Evolutionary conservation across 1,284 basidiomycete genomes (phyloP).

Genomic region (Leucoagaricus sp.): DNA sequence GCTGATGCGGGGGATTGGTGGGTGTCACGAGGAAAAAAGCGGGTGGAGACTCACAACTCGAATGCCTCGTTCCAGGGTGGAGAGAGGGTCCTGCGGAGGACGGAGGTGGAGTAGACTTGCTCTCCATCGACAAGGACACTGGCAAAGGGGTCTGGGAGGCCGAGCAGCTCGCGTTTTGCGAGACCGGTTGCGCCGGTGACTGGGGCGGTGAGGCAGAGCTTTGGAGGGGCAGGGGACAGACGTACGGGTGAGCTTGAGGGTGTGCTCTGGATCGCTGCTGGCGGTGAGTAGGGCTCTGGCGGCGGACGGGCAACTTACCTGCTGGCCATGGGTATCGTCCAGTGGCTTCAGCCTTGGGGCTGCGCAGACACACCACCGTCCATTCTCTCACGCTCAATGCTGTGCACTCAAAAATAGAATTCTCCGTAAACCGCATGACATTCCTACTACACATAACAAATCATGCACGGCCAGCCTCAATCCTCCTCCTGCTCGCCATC

Average conservation of each 20-base stretch:
- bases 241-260: constrained; percentile 45
- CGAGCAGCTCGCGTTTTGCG: constrained; percentile 88
- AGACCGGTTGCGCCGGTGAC: constrained; percentile 89
- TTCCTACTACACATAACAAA: not conserved
- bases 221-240: constrained; percentile 14
- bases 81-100: constrained; percentile 83
- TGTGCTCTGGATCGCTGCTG: constrained; percentile 46
- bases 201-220: constrained; percentile 32
- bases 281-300: constrained; percentile 13
- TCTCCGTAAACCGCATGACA: not conserved
- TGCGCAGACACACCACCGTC: not conserved
- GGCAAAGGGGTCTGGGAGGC: constrained; percentile 95
- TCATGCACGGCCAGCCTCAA: constrained; percentile 72
- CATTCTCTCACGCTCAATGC: constrained; percentile 14
- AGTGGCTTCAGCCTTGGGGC: not conserved
- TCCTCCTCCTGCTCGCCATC: constrained; percentile 73
- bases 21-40: constrained; percentile 17
- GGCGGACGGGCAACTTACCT: constrained; percentile 30
- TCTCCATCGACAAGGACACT: constrained; percentile 96
- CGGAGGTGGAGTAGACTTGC: constrained; percentile 90
- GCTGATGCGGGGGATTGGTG: constrained; percentile 29
- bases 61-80: constrained; percentile 96
- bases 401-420: constrained; percentile 6
- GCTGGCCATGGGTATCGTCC: constrained; percentile 35
- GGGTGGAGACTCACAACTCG: constrained; percentile 69